phyloP scores from a whole-genome alignment of 2,329 filamentous ascomycete species.

The Hymenoscyphus scutula region DNA sequence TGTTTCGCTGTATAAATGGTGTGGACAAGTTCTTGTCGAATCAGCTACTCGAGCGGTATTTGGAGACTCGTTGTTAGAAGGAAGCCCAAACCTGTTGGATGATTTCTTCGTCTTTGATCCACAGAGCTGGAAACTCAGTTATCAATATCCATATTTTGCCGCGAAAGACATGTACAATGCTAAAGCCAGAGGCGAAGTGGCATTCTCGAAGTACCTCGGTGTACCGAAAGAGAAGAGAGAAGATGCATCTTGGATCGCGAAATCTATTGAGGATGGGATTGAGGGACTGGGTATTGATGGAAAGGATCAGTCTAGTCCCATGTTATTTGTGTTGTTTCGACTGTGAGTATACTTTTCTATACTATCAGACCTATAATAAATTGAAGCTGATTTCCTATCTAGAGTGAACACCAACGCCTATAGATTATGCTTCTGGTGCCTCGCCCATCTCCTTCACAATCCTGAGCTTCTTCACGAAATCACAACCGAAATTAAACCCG shows the following conservation, averaged over 20 bases:
- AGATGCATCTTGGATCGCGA: slow-evolving; percentile 2
- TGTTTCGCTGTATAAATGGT: slow-evolving; percentile 10
- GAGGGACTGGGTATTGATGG: not conserved
- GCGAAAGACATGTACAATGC: slow-evolving; percentile 9
- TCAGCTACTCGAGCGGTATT: slow-evolving; percentile 8
- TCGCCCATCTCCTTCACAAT: not conserved
- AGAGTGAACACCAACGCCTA: slow-evolving; percentile 10
- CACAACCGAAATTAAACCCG: not conserved
- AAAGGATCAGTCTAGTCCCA: not conserved
- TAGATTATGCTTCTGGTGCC: not conserved
- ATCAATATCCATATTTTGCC: slow-evolving; percentile 9
- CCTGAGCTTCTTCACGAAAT: not conserved
- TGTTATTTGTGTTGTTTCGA: slow-evolving; percentile 8
- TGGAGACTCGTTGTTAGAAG: slow-evolving; percentile 3
- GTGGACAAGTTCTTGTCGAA: not conserved
- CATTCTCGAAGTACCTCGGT: slow-evolving; percentile 1
- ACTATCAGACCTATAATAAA: too few species aligned
- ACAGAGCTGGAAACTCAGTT: slow-evolving; percentile 6
- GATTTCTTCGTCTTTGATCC: slow-evolving; percentile 10
- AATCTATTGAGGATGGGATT: not conserved
- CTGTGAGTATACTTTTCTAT: not conserved
- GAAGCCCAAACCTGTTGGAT: slow-evolving; percentile 4
- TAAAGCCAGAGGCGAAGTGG: not conserved
- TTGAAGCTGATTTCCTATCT: too few species aligned
- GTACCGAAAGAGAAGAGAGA: not conserved